These are phyloP conservation scores for Amylostereum chailletii DNA, from an alignment of 1,284 basidiomycete species.

Conservation along the genomic window DNA sequence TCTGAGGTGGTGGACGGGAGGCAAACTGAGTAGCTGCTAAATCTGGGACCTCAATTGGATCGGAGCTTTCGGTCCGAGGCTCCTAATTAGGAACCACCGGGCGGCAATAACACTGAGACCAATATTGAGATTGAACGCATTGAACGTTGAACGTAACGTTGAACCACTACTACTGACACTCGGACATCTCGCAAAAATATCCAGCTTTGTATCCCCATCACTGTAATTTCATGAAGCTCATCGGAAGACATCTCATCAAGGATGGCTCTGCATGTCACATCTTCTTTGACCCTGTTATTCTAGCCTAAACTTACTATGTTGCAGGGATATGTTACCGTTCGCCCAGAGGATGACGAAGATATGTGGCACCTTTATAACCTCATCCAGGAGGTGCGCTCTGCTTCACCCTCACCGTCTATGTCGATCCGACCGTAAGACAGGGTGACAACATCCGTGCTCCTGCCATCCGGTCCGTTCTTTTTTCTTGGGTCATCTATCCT, in stretches of 20 bases:
- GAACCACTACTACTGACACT: too few relatives aligned
- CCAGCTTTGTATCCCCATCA: too few relatives aligned
- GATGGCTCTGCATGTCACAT: constrained; percentile 43
- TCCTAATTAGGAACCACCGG: too few relatives aligned
- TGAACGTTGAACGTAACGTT: too few relatives aligned
- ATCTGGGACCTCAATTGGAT: too few relatives aligned
- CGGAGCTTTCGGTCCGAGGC: too few relatives aligned
- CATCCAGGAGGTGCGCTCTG: constrained; percentile 56
- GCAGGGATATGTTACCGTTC: constrained; percentile 84
- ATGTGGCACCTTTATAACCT: constrained; percentile 99
- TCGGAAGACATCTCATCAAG: constrained; percentile 72
- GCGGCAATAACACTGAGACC: constrained; percentile 6
- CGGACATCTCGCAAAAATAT: too few relatives aligned
- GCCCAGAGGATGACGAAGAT: constrained; percentile 94
- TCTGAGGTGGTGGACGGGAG: too few relatives aligned
- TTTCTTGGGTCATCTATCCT: not conserved
- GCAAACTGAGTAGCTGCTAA: too few relatives aligned
- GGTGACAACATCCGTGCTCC: constrained; percentile 87
- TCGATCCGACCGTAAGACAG: constrained; percentile 19
- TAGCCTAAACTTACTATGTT: not conserved
- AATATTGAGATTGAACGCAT: constrained; percentile 4
- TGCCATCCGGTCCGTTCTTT: constrained; percentile 59
- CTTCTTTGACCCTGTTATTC: constrained; percentile 2
- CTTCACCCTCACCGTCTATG: constrained; percentile 1
- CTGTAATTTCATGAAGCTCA: constrained; percentile 55